A percentile compares a stretch with the other conserved stretches of the same genome.
These are phyloP conservation scores for Rhodosporidiobolus sp. DNA, from an alignment of 768 basidiomycete genomes.

Conservation along the genomic window DNA sequence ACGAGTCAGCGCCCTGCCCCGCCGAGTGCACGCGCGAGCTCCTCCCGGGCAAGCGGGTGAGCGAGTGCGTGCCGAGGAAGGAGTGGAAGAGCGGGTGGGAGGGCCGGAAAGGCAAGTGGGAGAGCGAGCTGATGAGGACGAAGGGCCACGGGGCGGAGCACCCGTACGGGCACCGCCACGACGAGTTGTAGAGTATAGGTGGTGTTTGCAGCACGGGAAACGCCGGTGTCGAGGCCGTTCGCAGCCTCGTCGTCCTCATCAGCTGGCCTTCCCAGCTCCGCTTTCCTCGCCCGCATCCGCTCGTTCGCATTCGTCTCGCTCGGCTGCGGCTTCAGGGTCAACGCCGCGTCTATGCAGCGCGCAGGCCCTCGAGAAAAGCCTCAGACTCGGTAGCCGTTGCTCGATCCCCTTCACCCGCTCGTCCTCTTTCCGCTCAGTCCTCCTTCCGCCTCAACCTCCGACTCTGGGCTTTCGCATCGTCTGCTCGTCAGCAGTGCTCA, in stretches of 20 bases:
- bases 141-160: conserved; percentile 2
- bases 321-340: too few species aligned
- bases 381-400: background rate
- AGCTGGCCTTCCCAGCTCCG: too few species aligned
- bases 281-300: too few species aligned
- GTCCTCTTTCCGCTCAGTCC: background rate
- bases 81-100: conserved; percentile 22
- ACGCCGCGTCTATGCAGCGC: too few species aligned
- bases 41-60: background rate
- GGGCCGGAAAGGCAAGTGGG: conserved; percentile 15
- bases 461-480: too few species aligned
- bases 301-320: too few species aligned
- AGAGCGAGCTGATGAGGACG: conserved; percentile 15
- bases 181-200: conserved; percentile 27
- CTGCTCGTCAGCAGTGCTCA: too few species aligned
- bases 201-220: too few species aligned
- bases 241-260: too few species aligned
- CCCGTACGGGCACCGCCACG: conserved; percentile 1
- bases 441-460: background rate
- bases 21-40: conserved; percentile 11
- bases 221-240: too few species aligned
- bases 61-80: background rate
- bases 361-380: too few species aligned
- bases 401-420: too few species aligned
- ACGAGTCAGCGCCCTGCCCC: conserved; percentile 32